Percentiles rank a stretch among this genome's conserved stretches.
Conservation (phyloP, 257 asterid species). For the Echites panduratus region DNA sequence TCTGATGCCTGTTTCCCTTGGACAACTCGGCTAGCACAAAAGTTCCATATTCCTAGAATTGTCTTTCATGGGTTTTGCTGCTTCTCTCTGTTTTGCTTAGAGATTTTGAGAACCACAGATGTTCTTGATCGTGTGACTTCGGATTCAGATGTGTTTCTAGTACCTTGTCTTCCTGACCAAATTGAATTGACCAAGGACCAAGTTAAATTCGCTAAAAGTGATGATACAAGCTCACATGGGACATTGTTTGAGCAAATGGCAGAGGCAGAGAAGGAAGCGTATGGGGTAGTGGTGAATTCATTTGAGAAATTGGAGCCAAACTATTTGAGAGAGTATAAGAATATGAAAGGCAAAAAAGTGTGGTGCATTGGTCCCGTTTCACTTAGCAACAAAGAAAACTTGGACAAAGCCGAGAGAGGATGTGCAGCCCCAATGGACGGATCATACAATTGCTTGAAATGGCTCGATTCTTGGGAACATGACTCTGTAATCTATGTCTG, state of each 20-base stretch:
- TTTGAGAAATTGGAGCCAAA: no score
- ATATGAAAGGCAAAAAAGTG: slow-evolving; percentile 20
- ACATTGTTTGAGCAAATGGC: no score
- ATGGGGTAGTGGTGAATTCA: slow-evolving; percentile 43
- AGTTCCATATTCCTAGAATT: slow-evolving; percentile 38
- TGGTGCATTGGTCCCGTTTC: slow-evolving; percentile 52
- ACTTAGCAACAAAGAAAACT: no score
- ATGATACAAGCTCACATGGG: no score
- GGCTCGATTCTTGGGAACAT: no score
- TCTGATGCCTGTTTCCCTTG: slow-evolving; percentile 42
- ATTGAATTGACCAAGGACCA: slow-evolving; percentile 47
- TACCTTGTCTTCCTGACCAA: slow-evolving; percentile 44
- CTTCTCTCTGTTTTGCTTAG: slow-evolving; percentile 30
- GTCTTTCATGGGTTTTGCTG: slow-evolving; percentile 50
- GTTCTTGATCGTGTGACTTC: slow-evolving; percentile 18
- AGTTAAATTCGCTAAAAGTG: slow-evolving; percentile 17
- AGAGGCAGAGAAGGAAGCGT: slow-evolving; percentile 32
- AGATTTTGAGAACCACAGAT: slow-evolving; percentile 17
- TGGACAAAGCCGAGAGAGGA: no score
- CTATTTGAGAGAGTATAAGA: slow-evolving; percentile 26
- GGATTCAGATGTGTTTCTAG: slow-evolving; percentile 39
- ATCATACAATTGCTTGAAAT: no score
- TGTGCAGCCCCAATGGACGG: slow-evolving; percentile 54
- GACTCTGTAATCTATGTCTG: no score
- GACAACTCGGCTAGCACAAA: slow-evolving; percentile 35